Conservation (phyloP, 805 yeast genomes). For the Saccharomycopsis sp. region DNA sequence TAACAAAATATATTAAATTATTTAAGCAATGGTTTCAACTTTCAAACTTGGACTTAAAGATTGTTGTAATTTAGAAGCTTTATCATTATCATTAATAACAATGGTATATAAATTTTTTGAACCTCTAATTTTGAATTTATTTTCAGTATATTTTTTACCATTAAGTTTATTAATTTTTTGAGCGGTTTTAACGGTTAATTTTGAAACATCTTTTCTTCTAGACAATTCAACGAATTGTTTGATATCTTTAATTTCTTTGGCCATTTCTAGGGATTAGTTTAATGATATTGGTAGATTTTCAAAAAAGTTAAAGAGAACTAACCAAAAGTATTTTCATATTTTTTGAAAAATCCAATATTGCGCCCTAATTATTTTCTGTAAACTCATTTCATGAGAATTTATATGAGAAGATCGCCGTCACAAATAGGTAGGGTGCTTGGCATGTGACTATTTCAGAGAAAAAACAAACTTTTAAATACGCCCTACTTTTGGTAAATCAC, state of each 20-base stretch:
- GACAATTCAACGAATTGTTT: constrained; percentile 95
- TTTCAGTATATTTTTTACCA: constrained; percentile 82
- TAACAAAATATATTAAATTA: too few relatives aligned
- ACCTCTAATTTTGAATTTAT: constrained; percentile 99
- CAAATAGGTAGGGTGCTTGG: too few relatives aligned
- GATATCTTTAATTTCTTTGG: constrained; percentile 95
- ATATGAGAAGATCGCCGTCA: too few relatives aligned
- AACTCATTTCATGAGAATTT: too few relatives aligned
- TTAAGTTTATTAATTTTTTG: constrained; percentile 56
- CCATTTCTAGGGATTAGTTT: neutral
- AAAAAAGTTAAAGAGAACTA: neutral
- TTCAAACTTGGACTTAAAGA: constrained; percentile 91
- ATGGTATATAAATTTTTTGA: constrained; percentile 89
- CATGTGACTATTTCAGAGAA: too few relatives aligned
- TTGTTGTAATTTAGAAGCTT: constrained; percentile 96
- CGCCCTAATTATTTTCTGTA: too few relatives aligned
- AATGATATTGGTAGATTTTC: neutral
- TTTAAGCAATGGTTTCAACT: constrained; percentile 30
- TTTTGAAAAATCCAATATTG: too few relatives aligned
- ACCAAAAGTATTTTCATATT: too few relatives aligned
- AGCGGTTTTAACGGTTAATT: constrained; percentile 93
- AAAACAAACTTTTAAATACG: too few relatives aligned
- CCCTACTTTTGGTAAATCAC: too few relatives aligned
- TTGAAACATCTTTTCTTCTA: constrained; percentile 89
- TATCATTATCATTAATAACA: constrained; percentile 88